Evolutionary conservation across 177 flowering plant genomes (phyloP), one percentile per base, ranked within the genome.

Genomic region (Vitis hybrid): DNA sequence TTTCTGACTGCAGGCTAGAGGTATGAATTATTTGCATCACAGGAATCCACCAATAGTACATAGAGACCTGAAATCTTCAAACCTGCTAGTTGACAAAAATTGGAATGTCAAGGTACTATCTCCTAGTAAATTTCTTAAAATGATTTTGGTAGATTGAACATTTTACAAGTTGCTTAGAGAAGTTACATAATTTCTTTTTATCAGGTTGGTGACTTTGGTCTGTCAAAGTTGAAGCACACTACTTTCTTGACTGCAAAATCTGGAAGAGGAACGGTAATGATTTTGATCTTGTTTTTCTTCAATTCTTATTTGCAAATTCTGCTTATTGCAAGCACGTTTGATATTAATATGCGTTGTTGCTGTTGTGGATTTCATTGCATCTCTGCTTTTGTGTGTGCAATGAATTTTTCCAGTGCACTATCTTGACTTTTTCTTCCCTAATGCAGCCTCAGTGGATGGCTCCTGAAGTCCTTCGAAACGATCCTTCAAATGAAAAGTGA

Each of bases 381-480:
- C 12, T 14, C 64, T 45, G 23, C 11, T n/a, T 26, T 19, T 57
- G 19, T 57, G 19, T 57, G 19, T n/a, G n/a, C 19, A 57, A 9
- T 9, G 21, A 10, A 11, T 21, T 69, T 49, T 57, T 63, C 15
- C n/a, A 23, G 17, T 26, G 34, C 17, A 6, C 32, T 12, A 15
- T 60, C 49, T 59, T 21, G 32, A 11, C 67, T 67, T 59, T 62
- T 12, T 26, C 23, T 10, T 57, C 56, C n/a, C 21, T 66, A 12
- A 52, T 88, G 84, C 97, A 93, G 98, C 95, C 98, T 57, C 92
- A 91, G 71, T 93, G 98, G 98, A 93, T 93, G 98, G 98, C 98
- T 51, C 97, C 98, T 59, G 98, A 93, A 89, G 88, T 93, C 51
- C 95, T 93, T 15, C 86, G 96, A 11, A 93, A 83, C 65, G 98